A percentile compares a stretch with the other conserved stretches of the same genome.
phyloP scores from a whole-genome alignment of 495 filamentous ascomycete species.

The Talaromyces trachyspermus region DNA sequence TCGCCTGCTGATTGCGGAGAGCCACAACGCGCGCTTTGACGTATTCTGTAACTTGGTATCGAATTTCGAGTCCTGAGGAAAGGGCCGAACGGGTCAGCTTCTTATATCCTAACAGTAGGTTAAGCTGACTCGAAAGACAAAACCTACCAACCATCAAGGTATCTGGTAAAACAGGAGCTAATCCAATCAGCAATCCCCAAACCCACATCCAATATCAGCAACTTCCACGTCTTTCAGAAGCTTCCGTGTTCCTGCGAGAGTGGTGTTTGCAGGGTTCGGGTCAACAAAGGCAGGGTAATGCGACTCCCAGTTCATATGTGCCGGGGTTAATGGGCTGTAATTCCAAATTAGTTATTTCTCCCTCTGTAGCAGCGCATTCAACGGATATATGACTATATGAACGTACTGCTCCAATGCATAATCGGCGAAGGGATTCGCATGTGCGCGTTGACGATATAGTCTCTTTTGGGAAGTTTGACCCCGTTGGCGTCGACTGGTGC shows the following conservation, averaged over 20 bases:
- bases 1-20: conserved; percentile 58
- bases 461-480: conserved; percentile 69
- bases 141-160: conserved; percentile 69
- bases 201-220: conserved; percentile 97
- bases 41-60: conserved; percentile 78
- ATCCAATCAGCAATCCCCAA: conserved; percentile 85
- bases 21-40: conserved; percentile 79
- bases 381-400: neutral
- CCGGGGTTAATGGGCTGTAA: conserved; percentile 68
- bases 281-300: conserved; percentile 70
- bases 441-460: conserved; percentile 92
- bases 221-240: conserved; percentile 70
- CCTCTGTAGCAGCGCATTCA: neutral
- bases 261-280: conserved; percentile 25
- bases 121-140: neutral
- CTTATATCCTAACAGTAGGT: neutral
- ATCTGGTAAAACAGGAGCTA: conserved; percentile 73
- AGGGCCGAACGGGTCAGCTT: neutral
- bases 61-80: conserved; percentile 71
- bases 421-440: conserved; percentile 97
- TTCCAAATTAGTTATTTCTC: conserved; percentile 13
- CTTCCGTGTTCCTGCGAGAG: conserved; percentile 27
- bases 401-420: conserved; percentile 80
- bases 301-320: conserved; percentile 82
- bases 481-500: conserved; percentile 23